Evolutionary conservation across 169 alveolate genomes (phyloP), one percentile per base, ranked within the genome.

Genomic region (Babesia gibsoni): DNA sequence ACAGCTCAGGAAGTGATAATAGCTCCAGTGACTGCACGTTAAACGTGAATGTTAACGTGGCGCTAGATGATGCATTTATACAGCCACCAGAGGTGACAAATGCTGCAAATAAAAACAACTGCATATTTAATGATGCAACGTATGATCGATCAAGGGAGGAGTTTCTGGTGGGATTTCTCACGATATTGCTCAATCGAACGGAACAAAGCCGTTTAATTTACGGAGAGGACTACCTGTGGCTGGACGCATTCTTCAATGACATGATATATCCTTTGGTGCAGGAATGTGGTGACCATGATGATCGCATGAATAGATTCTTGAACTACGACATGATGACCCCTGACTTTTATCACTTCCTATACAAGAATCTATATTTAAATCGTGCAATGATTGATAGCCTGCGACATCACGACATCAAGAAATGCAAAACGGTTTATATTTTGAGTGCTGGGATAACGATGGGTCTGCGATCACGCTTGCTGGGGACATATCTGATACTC

Each of bases 371-470:
- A 27, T 77, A 77, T 36, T 23, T 30, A 35, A 77, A 77, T 43
- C n/a, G 27, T 20, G 53, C 20, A 3, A 9, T 77, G 58, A 16
- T 77, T 46, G 81, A 77, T 18, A 67, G 56, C 32, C 33, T 68
- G 36, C 35, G 46, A 41, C 30, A 41, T 0, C 57, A 56, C 56
- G 29, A 52, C 45, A 23, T 77, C 12, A 23, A 56, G 23, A 43
- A 53, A 12, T 64, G 73, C 30, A 77, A 79, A 45, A 79, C 74
- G 22, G 52, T 68, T 8, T 79, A 79, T 49, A 23, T 79, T 12
- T 41, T 79, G 36, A 79, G 83, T 23, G 80, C 88, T 3, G 88
- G 88, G 6, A 36, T 79, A 8, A 79, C 83, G 9, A 46, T 68
- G 77, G 82, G 83, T 41, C 66, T 79, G 7, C 65, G 83, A 32